These are phyloP conservation scores for Inonotus obliquus DNA, from an alignment of 1,284 basidiomycete species.

Conservation along the genomic window DNA sequence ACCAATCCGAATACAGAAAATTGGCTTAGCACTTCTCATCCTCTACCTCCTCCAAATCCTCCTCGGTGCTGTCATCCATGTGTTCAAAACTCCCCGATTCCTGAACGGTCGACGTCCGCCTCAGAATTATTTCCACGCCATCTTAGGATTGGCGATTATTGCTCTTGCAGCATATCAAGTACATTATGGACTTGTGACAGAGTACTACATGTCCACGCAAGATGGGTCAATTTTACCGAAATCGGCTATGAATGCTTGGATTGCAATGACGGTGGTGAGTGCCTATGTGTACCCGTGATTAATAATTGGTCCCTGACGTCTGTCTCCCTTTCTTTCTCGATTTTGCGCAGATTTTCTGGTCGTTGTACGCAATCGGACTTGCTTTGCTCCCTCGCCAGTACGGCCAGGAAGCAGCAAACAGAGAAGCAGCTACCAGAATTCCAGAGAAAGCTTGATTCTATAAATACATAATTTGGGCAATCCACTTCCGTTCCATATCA, in stretches of 20 bases:
- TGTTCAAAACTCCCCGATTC: constrained; percentile 36
- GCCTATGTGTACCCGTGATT: background rate
- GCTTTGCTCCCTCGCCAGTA: constrained; percentile 42
- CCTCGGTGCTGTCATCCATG: constrained; percentile 51
- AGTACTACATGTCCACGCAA: constrained; percentile 37
- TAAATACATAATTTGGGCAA: background rate
- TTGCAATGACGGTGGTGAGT: constrained; percentile 10
- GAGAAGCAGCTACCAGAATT: constrained; percentile 1
- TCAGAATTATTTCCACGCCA: constrained; percentile 45
- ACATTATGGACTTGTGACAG: constrained; percentile 42
- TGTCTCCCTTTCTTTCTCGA: background rate
- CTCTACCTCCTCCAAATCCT: constrained; percentile 49
- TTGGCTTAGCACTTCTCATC: constrained; percentile 52
- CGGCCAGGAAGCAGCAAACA: constrained; percentile 31
- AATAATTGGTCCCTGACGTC: background rate
- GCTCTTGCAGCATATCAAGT: constrained; percentile 46
- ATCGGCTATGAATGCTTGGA: constrained; percentile 43
- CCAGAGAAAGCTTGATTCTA: constrained; percentile 3
- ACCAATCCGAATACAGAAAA: constrained; percentile 40
- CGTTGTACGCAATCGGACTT: constrained; percentile 39
- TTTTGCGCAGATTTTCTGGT: constrained; percentile 41
- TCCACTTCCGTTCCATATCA: background rate
- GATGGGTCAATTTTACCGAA: constrained; percentile 35
- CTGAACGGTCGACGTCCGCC: constrained; percentile 39
- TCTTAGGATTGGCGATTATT: constrained; percentile 42